Base-by-base conservation (phyloP, 495 filamentous ascomycete genomes). In the Penicillium salamii region DNA sequence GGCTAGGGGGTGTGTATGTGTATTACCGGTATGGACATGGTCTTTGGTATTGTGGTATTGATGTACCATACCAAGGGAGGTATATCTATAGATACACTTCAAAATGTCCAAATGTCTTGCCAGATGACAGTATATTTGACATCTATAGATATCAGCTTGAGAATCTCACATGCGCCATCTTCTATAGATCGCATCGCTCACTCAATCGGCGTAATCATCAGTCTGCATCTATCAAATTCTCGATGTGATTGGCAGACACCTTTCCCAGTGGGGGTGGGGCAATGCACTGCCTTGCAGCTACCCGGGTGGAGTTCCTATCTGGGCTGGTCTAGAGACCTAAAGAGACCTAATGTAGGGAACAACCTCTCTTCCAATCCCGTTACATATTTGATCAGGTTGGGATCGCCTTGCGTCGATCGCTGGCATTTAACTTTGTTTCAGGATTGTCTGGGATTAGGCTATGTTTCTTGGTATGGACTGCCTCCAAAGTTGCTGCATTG, bases 271-370 rank as follows among this genome's bases (percentile, higher is more conserved):
- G 59, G 53, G 53, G 56, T 59, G 56, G 58, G 59, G 59, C 59
- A 50, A 56, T 62, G 59, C 59, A 62, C 47, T 52, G 50, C 56
- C 56, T 62, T 59, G 59, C 56, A 59, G 53, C 49, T 60, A 32
- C 19, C n/a, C 26, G n/a, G 32, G 56, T 63, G 60, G 60, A 60
- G 57, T 54, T 39, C 36, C 17, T 37, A 29, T 48, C 36, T 40
- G 24, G 46, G n/a, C 46, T 48, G 46, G 19, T 15, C 12, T 46
- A 32, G 33, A n/a, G 21, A 34, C 20, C 14, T 15, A 11, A 4
- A n/a, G n/a, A n/a, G n/a, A n/a, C n/a, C n/a, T 21, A 26, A 46
- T 36, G 29, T 9, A 46, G 28, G 29, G 5, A 20, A n/a, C 5
- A 28, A 18, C 14, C 12, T 29, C 9, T 36, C 33, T 15, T 31